Conservation (phyloP, 352 stramenopile species). For the Globisporangium nagaii region DNA sequence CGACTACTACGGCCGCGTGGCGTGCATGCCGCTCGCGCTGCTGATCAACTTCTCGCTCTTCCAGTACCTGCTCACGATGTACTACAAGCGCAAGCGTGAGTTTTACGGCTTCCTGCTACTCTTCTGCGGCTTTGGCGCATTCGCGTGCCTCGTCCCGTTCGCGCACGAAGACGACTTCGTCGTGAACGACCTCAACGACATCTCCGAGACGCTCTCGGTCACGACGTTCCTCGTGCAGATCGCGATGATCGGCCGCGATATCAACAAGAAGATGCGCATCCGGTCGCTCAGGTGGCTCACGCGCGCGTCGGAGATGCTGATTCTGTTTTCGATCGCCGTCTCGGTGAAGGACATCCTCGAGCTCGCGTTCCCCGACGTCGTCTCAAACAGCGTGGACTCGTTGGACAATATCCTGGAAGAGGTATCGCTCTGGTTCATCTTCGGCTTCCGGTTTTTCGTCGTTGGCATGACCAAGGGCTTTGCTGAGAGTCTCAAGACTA, state of each 20-base stretch:
- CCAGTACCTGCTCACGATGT: constrained; percentile 29
- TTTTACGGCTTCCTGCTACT: constrained; percentile 13
- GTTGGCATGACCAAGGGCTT: constrained; percentile 16
- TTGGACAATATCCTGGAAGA: constrained; percentile 25
- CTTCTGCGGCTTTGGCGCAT: constrained; percentile 5
- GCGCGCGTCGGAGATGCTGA: constrained; percentile 8
- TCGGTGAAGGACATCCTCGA: constrained; percentile 7
- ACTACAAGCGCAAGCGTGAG: constrained; percentile 19
- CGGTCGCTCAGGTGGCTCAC: constrained; percentile 10
- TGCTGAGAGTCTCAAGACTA: background rate
- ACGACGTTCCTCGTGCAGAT: constrained; percentile 30
- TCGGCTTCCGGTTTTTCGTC: constrained; percentile 34
- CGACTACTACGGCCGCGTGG: background rate
- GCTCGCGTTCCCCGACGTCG: background rate
- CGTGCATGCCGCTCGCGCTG: constrained; percentile 23
- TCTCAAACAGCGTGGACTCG: too few species aligned
- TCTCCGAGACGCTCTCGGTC: constrained; percentile 26
- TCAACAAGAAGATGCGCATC: constrained; percentile 26
- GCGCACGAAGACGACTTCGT: constrained; percentile 9
- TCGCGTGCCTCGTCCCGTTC: constrained; percentile 18
- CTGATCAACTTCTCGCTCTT: constrained; percentile 40
- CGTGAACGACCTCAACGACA: constrained; percentile 23
- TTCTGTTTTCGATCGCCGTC: constrained; percentile 9
- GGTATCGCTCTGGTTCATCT: constrained; percentile 25
- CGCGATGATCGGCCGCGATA: constrained; percentile 25